Base-by-base conservation (phyloP, 371 early-diverging fungal species). In the Haplosporangium sp. region DNA sequence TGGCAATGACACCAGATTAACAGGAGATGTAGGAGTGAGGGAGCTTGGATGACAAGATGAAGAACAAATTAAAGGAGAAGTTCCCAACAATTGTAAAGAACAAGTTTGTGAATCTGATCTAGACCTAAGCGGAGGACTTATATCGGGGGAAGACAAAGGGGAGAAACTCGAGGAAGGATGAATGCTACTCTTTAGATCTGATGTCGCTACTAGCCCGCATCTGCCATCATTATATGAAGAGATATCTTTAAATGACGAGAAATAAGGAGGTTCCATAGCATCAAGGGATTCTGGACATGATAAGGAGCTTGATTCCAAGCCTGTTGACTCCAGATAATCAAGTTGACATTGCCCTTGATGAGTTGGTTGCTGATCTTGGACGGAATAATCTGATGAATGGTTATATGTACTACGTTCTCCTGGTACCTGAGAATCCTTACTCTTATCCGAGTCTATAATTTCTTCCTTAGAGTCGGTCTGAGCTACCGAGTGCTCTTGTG, bases 11-110 rank as follows among this genome's bases (percentile, higher is more conserved):
- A n/a, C 57, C 35, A 58, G 50, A 27, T n/a, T 39, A 53, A 35
- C 39, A 17, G 67, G 17, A 63, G 61, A 65, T 40, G 42, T 27
- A 67, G 50, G 63, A 67, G 58, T 63, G 17, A 50, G 39, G 40
- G n/a, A 61, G 62, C 19, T 27, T 53, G 63, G 57, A 61, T 65
- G 44, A n/a, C 65, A 61, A 13, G 5, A 45, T 17, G 53, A 7
- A 48, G 42, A 17, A 56, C 42, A 55, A 60, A 35, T 56, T 48
- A 52, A 56, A 59, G 39, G 19, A 40, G 59, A 39, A 15, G 59
- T 45, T 17, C 47, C 11, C 47, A 27, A 61, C 9, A 40, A 45
- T 19, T 42, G 45, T 10, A 42, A 47, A 27, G 61, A 45, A 45
- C 27, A 27, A 40, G 59, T 44, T 42, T 27, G 60, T 8, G 61